phyloP scores from a whole-genome alignment of 2,329 filamentous ascomycete genomes.

The Colletotrichum sp. region DNA sequence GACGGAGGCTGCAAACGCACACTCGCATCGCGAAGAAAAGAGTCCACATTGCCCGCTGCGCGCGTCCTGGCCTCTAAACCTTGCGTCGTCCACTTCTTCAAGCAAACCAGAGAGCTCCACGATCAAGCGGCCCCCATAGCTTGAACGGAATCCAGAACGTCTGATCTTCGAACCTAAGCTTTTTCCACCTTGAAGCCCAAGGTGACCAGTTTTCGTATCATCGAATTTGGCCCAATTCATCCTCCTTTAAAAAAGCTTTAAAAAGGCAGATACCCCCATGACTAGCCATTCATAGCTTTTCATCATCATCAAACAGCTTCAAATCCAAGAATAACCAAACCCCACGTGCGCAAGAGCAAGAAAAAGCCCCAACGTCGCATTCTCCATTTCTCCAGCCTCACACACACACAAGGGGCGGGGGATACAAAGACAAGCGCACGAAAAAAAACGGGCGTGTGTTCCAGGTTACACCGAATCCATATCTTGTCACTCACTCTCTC shows the following conservation, averaged over 20 bases:
- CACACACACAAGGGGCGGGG: neutral
- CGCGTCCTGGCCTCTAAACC: neutral
- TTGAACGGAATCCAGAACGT: neutral
- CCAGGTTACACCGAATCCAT: neutral
- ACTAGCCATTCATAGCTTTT: neutral
- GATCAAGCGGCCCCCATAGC: neutral
- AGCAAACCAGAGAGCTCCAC: neutral
- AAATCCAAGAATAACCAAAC: neutral
- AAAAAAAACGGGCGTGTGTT: neutral
- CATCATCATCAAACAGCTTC: neutral
- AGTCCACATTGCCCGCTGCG: neutral
- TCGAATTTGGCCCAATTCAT: neutral
- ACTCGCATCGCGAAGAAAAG: neutral
- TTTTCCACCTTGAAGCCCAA: neutral
- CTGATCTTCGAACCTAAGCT: neutral
- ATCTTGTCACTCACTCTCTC: neutral
- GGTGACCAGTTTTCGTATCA: neutral
- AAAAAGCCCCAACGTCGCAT: neutral
- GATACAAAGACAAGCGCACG: neutral
- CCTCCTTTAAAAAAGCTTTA: neutral
- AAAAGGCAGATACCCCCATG: neutral
- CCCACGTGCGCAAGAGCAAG: neutral
- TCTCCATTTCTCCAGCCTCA: neutral
- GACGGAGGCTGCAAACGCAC: neutral
- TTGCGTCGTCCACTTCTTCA: neutral